Percentiles rank a stretch among this genome's conserved stretches.
These are phyloP conservation scores for Clonostachys chloroleuca DNA, from an alignment of 2,329 filamentous ascomycete species.

Conservation along the genomic window DNA sequence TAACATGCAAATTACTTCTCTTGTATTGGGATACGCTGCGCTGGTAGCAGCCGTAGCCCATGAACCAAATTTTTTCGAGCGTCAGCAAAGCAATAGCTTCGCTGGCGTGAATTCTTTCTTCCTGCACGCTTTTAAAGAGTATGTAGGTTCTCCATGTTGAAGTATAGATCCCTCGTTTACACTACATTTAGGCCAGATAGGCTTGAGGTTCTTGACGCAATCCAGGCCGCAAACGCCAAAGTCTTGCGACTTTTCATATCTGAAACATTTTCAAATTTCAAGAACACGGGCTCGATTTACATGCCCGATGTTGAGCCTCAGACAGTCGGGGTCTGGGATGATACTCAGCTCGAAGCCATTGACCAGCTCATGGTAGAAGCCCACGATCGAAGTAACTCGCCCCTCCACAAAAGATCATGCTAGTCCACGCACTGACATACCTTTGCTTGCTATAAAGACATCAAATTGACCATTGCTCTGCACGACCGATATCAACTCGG, in stretches of 20 bases:
- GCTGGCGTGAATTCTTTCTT: constrained; percentile 3
- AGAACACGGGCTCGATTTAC: background rate
- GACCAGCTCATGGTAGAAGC: constrained; percentile 3
- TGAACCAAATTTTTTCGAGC: background rate
- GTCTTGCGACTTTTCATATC: constrained; percentile 2
- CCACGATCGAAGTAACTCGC: background rate
- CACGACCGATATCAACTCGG: constrained; percentile 3
- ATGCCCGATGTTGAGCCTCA: constrained; percentile 1
- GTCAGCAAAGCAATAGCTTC: background rate
- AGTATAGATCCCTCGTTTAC: background rate
- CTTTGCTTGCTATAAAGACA: background rate
- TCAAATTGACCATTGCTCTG: constrained; percentile 1
- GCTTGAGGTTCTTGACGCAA: constrained; percentile 2
- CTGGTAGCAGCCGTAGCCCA: background rate
- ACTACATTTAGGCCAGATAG: background rate
- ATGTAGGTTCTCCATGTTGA: background rate
- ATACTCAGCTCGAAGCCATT: constrained; percentile 1
- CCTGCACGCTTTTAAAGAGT: constrained; percentile 2
- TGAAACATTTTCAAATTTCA: constrained; percentile 1
- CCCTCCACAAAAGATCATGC: background rate
- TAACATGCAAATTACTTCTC: background rate
- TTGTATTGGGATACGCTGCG: background rate
- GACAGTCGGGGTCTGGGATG: constrained; percentile 1
- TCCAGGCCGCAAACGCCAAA: constrained; percentile 1
- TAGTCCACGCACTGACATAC: too few relatives aligned